A percentile compares a stretch with the other conserved stretches of the same genome.
phyloP scores from a whole-genome alignment of 2,329 filamentous ascomycete genomes.

The Lachnellula hyalina region DNA sequence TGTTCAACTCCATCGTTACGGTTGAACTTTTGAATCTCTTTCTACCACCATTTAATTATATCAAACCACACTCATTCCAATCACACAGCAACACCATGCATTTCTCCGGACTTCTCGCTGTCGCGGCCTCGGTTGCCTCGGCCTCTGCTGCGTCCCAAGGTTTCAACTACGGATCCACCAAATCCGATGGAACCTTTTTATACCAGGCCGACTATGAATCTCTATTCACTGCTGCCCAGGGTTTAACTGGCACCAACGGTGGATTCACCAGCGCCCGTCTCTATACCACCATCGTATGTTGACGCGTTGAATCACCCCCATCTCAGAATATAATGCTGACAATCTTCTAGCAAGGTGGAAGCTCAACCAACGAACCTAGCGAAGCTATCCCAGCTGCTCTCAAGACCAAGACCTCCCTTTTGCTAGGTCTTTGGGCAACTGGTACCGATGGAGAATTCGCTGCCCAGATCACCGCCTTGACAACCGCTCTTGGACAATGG shows the following conservation, averaged over 20 bases:
- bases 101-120: conserved; percentile 22
- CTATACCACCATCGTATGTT: conserved; percentile 57
- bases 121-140: conserved; percentile 27
- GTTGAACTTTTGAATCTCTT: neutral
- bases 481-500: conserved; percentile 62
- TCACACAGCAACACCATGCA: conserved; percentile 20
- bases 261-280: conserved; percentile 66
- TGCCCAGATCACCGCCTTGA: conserved; percentile 71
- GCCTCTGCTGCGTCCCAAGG: conserved; percentile 47
- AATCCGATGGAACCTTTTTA: conserved; percentile 56
- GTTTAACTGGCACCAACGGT: conserved; percentile 52
- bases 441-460: conserved; percentile 56
- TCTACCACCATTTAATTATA: neutral
- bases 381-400: conserved; percentile 78
- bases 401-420: conserved; percentile 63
- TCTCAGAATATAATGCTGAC: conserved; percentile 17
- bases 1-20: neutral
- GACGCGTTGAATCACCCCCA: neutral
- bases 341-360: conserved; percentile 51
- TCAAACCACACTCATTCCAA: neutral
- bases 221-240: conserved; percentile 62
- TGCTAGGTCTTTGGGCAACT: conserved; percentile 82
- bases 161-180: conserved; percentile 63
- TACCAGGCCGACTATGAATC: conserved; percentile 58
- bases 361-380: conserved; percentile 57